Conservation (phyloP, 2,329 filamentous ascomycete genomes). For the Drechslera avenae region DNA sequence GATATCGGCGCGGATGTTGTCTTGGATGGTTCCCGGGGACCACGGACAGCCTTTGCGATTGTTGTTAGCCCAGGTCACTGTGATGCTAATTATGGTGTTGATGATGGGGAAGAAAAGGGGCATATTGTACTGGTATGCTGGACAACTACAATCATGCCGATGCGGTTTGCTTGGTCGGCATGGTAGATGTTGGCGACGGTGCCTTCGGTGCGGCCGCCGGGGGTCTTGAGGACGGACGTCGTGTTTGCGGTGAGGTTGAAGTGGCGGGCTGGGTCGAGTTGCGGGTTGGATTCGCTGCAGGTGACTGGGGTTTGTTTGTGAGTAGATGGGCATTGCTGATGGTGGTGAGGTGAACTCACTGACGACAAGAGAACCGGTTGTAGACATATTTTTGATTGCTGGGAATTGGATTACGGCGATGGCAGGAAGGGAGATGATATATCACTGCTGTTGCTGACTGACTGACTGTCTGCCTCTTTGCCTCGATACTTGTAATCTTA, state of each 20-base stretch:
- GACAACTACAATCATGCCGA: conserved; percentile 29
- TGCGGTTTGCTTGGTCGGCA: conserved; percentile 13
- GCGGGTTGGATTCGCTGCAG: conserved; percentile 3
- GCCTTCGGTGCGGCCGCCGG: conserved; percentile 18
- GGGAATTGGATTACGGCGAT: neutral
- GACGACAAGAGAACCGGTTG: neutral
- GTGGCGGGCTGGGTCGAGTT: conserved; percentile 23
- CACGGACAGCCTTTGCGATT: conserved; percentile 17
- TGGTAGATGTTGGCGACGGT: conserved; percentile 19
- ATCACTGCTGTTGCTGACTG: no score
- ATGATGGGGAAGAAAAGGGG: neutral
- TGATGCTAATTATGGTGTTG: neutral
- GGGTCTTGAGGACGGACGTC: conserved; percentile 24
- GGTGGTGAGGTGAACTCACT: neutral
- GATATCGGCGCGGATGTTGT: conserved; percentile 23
- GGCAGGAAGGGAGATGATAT: neutral
- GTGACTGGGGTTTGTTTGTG: conserved; percentile 1
- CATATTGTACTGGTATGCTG: conserved; percentile 26
- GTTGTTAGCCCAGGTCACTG: neutral
- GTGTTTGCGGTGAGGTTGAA: conserved; percentile 27
- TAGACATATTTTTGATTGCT: neutral
- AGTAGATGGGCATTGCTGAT: neutral
- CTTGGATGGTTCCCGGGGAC: conserved; percentile 12
- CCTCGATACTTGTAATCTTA: no score
- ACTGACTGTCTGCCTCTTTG: no score